Percentiles rank a stretch among this genome's conserved stretches.
phyloP scores from a whole-genome alignment of 495 filamentous ascomycete genomes.

The Xylaria scruposa region DNA sequence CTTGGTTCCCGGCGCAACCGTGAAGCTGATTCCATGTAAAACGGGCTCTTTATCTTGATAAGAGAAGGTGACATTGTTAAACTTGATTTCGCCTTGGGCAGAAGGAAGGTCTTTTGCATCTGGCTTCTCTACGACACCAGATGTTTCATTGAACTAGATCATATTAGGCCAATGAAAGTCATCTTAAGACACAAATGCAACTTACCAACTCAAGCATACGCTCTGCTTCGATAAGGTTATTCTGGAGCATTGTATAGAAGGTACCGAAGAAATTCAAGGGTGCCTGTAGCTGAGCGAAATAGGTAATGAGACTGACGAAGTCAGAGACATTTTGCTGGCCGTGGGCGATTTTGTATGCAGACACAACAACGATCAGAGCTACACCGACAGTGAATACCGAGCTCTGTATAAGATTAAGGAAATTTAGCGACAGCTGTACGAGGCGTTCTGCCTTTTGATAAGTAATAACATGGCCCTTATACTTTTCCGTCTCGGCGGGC shows the following conservation, averaged over 20 bases:
- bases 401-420: conserved; percentile 64
- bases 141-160: conserved; percentile 61
- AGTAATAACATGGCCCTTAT: conserved; percentile 27
- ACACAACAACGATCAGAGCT: conserved; percentile 37
- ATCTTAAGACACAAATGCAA: not conserved
- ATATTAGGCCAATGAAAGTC: not conserved
- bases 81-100: conserved; percentile 74
- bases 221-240: conserved; percentile 86
- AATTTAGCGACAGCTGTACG: conserved; percentile 63
- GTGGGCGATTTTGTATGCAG: conserved; percentile 77
- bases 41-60: conserved; percentile 82
- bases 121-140: conserved; percentile 71
- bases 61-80: conserved; percentile 76
- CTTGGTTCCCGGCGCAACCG: conserved; percentile 75
- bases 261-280: conserved; percentile 89
- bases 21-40: conserved; percentile 73
- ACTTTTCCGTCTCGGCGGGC: conserved; percentile 32
- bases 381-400: conserved; percentile 28
- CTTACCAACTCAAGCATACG: conserved; percentile 75
- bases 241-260: conserved; percentile 85
- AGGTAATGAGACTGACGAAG: conserved; percentile 75
- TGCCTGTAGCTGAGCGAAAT: conserved; percentile 81
- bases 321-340: conserved; percentile 86
- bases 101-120: conserved; percentile 50
- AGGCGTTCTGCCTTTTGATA: conserved; percentile 36